Evolutionary conservation across 2,329 filamentous ascomycete genomes (phyloP).

Genomic region (Colletotrichum godetiae): DNA sequence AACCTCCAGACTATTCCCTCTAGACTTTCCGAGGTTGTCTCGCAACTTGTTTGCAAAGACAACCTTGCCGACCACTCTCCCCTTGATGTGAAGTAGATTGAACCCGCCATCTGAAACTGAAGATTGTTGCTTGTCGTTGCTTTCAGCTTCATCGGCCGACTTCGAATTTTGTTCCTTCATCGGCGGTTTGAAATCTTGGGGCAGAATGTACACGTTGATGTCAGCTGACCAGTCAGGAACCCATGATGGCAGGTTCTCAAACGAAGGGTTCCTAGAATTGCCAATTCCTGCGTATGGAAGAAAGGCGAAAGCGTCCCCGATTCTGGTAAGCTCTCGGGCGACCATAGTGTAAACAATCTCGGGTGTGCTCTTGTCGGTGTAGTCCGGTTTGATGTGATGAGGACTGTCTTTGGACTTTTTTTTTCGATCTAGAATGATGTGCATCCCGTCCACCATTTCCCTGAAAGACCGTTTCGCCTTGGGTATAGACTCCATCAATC

Average conservation of each 20-base stretch:
- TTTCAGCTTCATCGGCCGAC: not conserved
- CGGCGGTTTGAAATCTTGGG: not conserved
- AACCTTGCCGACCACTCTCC: not conserved
- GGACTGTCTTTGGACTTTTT: not conserved
- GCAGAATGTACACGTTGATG: not conserved
- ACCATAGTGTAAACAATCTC: not conserved
- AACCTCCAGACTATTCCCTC: not conserved
- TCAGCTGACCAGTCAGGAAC: not conserved
- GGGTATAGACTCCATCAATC: not conserved
- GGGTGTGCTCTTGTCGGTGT: not conserved
- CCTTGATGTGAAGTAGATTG: not conserved
- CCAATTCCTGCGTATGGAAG: not conserved
- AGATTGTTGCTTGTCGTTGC: not conserved
- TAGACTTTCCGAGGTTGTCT: not conserved
- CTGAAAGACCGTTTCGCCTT: not conserved
- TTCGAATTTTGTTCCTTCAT: not conserved
- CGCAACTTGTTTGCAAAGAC: not conserved
- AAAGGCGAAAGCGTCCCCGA: not conserved
- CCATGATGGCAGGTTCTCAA: not conserved
- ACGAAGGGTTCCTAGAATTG: not conserved
- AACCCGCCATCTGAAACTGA: not conserved
- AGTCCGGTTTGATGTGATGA: not conserved
- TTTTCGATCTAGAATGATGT: not conserved
- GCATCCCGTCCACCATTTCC: not conserved
- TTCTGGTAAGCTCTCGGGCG: not conserved